phyloP scores from a whole-genome alignment of 129 eudicot species.

The Solidago caesia region DNA sequence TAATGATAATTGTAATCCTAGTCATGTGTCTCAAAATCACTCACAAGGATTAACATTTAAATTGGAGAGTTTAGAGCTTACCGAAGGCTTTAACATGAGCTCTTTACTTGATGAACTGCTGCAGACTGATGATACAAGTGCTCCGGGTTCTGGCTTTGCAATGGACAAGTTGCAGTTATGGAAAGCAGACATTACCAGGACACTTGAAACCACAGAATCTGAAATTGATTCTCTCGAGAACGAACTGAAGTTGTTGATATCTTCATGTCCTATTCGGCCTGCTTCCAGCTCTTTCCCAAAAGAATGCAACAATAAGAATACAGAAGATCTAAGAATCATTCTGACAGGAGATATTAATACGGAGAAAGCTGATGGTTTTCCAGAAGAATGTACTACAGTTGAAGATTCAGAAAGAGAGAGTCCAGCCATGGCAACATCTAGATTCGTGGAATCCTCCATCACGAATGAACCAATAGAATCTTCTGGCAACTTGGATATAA shows the following conservation, averaged over 20 bases:
- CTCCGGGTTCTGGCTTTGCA: conserved; percentile 48
- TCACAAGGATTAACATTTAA: conserved; percentile 48
- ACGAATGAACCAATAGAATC: conserved; percentile 22
- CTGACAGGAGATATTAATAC: conserved; percentile 34
- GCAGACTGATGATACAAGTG: conserved; percentile 45
- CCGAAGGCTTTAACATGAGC: conserved; percentile 49
- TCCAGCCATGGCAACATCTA: conserved; percentile 69
- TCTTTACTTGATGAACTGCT: conserved; percentile 52
- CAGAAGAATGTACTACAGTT: conserved; percentile 23
- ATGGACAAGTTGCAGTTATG: conserved; percentile 62
- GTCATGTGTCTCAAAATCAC: conserved; percentile 43
- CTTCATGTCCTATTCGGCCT: conserved; percentile 31
- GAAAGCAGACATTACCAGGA: conserved; percentile 70
- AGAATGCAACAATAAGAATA: conserved; percentile 26
- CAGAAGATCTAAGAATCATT: conserved; percentile 38
- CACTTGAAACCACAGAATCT: conserved; percentile 73
- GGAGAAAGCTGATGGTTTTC: conserved; percentile 27
- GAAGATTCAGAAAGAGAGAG: conserved; percentile 54
- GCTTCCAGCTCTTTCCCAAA: conserved; percentile 36
- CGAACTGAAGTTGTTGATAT: conserved; percentile 55
- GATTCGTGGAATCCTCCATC: conserved; percentile 43
- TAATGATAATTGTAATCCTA: conserved; percentile 39
- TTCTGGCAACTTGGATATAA: conserved; percentile 13
- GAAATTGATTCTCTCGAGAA: conserved; percentile 87
- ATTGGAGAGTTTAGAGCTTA: conserved; percentile 54